These are phyloP conservation scores for Euphorbia corollata DNA, from an alignment of 441 rosid species.

Conservation along the genomic window DNA sequence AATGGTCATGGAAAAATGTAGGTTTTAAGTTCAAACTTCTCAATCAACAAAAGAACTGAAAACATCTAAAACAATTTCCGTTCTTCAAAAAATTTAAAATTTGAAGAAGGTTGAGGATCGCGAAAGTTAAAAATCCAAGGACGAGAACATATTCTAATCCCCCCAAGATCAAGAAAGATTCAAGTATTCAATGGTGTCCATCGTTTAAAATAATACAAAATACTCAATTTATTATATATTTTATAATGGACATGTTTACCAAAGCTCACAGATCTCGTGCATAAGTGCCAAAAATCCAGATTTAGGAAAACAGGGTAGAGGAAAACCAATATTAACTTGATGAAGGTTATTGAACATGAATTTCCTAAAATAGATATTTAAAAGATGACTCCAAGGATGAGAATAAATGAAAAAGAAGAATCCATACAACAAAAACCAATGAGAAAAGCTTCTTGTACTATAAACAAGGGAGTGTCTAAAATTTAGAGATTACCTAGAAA, in stretches of 20 bases:
- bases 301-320: background rate
- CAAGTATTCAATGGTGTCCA: background rate
- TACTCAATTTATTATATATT: background rate
- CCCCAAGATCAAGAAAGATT: background rate
- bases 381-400: background rate
- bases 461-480: conserved; percentile 5
- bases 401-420: background rate
- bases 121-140: background rate
- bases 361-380: background rate
- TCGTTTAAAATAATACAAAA: background rate
- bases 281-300: background rate
- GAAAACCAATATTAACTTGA: background rate
- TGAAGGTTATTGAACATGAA: background rate
- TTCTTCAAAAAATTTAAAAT: background rate
- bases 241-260: background rate
- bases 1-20: background rate
- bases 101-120: background rate
- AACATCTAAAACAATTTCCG: background rate
- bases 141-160: background rate
- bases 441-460: background rate
- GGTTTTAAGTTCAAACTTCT: conserved; percentile 7
- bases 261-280: background rate
- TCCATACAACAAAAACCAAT: background rate
- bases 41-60: conserved; percentile 2
- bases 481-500: background rate